These are phyloP conservation scores for Fusarium verrucosum DNA, from an alignment of 2,329 filamentous ascomycete species.

Conservation along the genomic window DNA sequence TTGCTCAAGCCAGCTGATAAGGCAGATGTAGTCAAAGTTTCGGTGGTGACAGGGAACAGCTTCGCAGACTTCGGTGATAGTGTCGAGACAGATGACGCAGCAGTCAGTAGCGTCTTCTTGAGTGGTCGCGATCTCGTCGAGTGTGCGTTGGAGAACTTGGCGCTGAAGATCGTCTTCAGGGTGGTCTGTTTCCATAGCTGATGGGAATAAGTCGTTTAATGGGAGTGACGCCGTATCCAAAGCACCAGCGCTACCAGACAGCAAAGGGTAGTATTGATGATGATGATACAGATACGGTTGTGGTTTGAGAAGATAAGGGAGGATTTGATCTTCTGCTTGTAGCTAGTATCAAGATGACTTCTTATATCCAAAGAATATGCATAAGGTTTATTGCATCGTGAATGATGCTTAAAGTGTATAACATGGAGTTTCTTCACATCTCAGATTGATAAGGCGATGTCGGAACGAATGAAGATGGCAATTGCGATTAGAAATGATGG, in stretches of 20 bases:
- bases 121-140: conserved; percentile 52
- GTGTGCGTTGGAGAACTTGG: conserved; percentile 56
- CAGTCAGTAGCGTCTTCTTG: conserved; percentile 49
- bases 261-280: too few species aligned
- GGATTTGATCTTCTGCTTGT: too few species aligned
- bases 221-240: not conserved
- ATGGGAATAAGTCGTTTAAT: too few species aligned
- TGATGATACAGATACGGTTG: too few species aligned
- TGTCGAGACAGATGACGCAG: conserved; percentile 90
- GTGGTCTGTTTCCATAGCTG: conserved; percentile 41
- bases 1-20: conserved; percentile 82
- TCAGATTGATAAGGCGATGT: too few species aligned
- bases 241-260: too few species aligned
- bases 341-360: too few species aligned
- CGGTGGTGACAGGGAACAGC: conserved; percentile 80
- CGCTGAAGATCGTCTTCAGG: conserved; percentile 49
- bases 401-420: too few species aligned
- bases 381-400: too few species aligned
- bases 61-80: conserved; percentile 75
- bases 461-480: not conserved
- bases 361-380: too few species aligned
- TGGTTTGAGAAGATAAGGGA: too few species aligned
- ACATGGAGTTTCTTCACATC: too few species aligned
- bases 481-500: conserved; percentile 3
- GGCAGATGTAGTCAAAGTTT: conserved; percentile 86